Base-by-base conservation (phyloP, 169 alveolate genomes). In the Fabrea salina region DNA sequence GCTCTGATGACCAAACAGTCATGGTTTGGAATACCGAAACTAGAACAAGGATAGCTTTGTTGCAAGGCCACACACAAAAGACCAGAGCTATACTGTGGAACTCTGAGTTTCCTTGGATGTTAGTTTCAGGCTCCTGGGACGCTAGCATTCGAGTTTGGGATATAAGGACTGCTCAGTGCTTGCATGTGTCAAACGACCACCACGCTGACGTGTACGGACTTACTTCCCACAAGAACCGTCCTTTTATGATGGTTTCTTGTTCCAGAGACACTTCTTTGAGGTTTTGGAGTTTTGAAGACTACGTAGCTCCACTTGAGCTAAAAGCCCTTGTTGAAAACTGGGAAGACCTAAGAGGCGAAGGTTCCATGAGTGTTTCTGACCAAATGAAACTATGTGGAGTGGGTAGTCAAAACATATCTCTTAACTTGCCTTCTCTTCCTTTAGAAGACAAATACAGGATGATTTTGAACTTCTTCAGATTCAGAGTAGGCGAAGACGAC, bases 111-210 rank as follows among this genome's bases (percentile, higher is more conserved):
- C 92, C 93, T 6, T 83, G 89, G 85, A 22, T 85, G n/a, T 57
- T 88, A 0, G 51, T 85, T 7, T 77, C 92, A 19, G 91, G 91
- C 13, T 51, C 89, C 25, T 88, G 93, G 90, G 93, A 88, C 70
- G 85, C 89, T 16, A 66, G 79, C 2, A 82, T 88, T 33, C 72
- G 76, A 47, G 56, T 85, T 1, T 88, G 93, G 92, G 93, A 88
- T 74, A 80, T 83, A 6, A 50, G 91, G 40, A 61, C 67, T 44
- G 76, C 75, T 0, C 3, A 40, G 0, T 77, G 86, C 75, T 30
- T 86, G 16, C 78, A 71, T 39, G 58, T 75, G 8, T 44, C 82
- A 5, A n/a, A 19, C 2, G 89, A 86, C 19, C 93, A 88, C 32
- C 61, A 64, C 22, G 89, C 91, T 27, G 93, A 88, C 76, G 88